phyloP scores from a whole-genome alignment of 176 grass and related monocot genomes.

The Phoenix dactylifera region DNA sequence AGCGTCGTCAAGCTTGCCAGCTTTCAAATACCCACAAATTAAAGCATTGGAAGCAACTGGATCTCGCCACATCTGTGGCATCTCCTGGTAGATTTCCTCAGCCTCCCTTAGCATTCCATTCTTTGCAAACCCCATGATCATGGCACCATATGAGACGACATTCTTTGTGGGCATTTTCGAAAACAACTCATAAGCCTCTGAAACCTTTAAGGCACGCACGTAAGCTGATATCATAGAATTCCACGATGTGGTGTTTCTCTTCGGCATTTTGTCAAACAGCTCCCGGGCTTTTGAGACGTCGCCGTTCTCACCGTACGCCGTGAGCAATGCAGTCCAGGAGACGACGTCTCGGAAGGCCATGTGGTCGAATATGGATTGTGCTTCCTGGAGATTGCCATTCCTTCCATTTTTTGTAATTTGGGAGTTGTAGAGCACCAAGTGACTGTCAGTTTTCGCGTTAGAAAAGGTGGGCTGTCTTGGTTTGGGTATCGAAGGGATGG shows the following conservation, averaged over 20 bases:
- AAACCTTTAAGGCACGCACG: slow-evolving; percentile 14
- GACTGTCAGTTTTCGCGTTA: background rate
- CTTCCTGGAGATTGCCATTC: slow-evolving; percentile 36
- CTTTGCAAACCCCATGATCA: slow-evolving; percentile 49
- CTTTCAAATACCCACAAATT: slow-evolving; percentile 37
- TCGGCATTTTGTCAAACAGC: slow-evolving; percentile 61
- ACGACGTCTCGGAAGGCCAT: slow-evolving; percentile 62
- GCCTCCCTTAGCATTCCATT: slow-evolving; percentile 47
- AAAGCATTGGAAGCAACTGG: slow-evolving; percentile 44
- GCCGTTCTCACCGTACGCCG: slow-evolving; percentile 40
- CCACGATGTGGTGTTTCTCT: slow-evolving; percentile 46
- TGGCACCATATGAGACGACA: slow-evolving; percentile 45
- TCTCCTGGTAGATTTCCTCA: slow-evolving; percentile 25
- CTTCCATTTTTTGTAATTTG: slow-evolving; percentile 43
- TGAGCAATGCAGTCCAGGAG: slow-evolving; percentile 66
- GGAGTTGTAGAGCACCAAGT: slow-evolving; percentile 34
- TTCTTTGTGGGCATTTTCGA: slow-evolving; percentile 38
- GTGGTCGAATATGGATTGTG: slow-evolving; percentile 46
- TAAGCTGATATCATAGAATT: slow-evolving; percentile 52
- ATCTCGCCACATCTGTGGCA: slow-evolving; percentile 37
- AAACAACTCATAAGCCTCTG: slow-evolving; percentile 41
- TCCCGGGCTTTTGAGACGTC: slow-evolving; percentile 27
- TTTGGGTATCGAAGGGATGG: no score
- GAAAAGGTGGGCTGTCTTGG: background rate
- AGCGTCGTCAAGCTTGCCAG: slow-evolving; percentile 40